phyloP scores from a whole-genome alignment of 2,329 filamentous ascomycete species.

The Cordyceps farinosa region DNA sequence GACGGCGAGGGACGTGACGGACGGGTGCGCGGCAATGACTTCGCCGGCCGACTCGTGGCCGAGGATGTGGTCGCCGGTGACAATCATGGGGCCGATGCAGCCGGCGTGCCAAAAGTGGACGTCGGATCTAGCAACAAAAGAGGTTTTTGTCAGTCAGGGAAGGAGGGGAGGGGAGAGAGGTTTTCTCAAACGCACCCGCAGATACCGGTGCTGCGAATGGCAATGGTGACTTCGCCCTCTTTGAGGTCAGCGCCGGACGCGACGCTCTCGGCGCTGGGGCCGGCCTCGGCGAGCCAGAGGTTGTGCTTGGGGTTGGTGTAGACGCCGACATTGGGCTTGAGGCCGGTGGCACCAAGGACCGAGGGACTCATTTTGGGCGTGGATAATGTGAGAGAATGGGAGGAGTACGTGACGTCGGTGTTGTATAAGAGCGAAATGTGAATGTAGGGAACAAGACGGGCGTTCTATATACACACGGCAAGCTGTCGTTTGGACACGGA shows the following conservation, averaged over 20 bases:
- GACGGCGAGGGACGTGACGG: conserved; percentile 71
- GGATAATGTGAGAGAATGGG: not conserved
- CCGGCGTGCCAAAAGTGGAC: conserved; percentile 97
- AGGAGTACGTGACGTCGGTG: not conserved
- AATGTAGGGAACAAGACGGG: not conserved
- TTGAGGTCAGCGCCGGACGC: conserved; percentile 64
- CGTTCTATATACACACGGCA: not conserved
- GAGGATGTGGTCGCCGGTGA: conserved; percentile 82
- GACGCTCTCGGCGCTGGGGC: conserved; percentile 72
- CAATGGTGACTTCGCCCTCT: conserved; percentile 80
- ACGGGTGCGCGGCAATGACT: conserved; percentile 75
- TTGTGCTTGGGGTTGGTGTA: conserved; percentile 93
- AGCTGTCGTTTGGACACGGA: not conserved
- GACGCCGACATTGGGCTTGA: conserved; percentile 88
- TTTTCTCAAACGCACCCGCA: conserved; percentile 63
- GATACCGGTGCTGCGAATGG: conserved; percentile 91
- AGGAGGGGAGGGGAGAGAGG: not conserved
- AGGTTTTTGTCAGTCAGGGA: not conserved
- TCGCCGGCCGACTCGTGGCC: conserved; percentile 91
- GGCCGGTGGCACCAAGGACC: conserved; percentile 17
- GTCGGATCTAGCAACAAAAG: conserved; percentile 63
- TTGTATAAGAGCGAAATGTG: not conserved
- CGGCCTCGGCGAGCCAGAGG: conserved; percentile 78
- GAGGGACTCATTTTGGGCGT: conserved; percentile 18
- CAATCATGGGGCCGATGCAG: conserved; percentile 94